Evolutionary conservation across 23 red algal species (phyloP), one percentile per base, ranked within the genome.

Genomic region (Agarophyton chilense): DNA sequence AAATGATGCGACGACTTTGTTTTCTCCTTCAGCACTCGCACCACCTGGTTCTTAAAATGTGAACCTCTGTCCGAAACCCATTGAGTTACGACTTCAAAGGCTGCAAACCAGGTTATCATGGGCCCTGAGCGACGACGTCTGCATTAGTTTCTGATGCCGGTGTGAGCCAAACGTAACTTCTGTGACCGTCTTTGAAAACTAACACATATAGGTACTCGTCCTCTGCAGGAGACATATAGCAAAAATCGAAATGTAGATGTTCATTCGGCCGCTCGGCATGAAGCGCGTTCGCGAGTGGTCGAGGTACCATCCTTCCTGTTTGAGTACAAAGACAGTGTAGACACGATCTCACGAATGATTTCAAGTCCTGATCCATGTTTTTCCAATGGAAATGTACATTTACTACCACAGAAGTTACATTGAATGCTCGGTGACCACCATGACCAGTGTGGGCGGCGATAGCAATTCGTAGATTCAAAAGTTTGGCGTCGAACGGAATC

Each of bases 231-330:
- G 49, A 45, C 77, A 81, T 58, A 17, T 58, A 81, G 8, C 41
- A 58, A 31, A 81, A 81, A 81, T 81, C 77, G 46, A 58, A 53
- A 81, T 81, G 77, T 0, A 81, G 77, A 7, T 58, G 25, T 58
- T 81, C 49, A 17, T 81, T 81, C 1, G 77, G 77, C 3, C 17
- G 18, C 1, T 56, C 17, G 8, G 49, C 47, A 58, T 81, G 77
- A 21, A 81, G 26, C 4, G 77, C 77, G 22, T 53, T 21, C 10
- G n/a, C 49, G 4, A 81, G 4, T 6, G 45, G 46, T 9, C 77
- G 18, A 1, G 21, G 31, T 33, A 81, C 43, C 8, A 39, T 42
- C 47, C n/a, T 58, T 58, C 10, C 49, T 26, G 56, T 21, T 24
- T 21, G 1, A 4, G 56, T 29, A 9, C 56, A 61, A 8, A 61